Base-by-base conservation (phyloP, 176 grass and related monocot genomes). In the Avena eriantha region DNA sequence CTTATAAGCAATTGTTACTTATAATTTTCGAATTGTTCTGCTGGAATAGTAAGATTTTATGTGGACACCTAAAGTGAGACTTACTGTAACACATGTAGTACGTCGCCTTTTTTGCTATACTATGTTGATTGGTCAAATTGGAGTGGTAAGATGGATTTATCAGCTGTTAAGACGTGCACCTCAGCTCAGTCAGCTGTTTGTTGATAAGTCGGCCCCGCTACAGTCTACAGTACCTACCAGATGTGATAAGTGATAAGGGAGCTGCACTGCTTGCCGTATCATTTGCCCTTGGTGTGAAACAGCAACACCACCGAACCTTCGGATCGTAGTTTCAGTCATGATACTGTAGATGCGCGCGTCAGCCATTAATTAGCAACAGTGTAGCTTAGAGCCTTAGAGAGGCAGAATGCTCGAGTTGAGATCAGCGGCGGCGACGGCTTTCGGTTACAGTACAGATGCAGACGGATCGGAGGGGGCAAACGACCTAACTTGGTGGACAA, bases 231-330 rank as follows among this genome's bases (percentile, higher is more conserved):
- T 13, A 5, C 5, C 57, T 11, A 18, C 17, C 21, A 71, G 11
- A 26, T n/a, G 76, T 64, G 15, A 58, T 49, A n/a, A 49, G 43
- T 90, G 88, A 72, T 73, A 85, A 84, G 71, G 56, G 26, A 82
- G 72, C 76, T 79, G 79, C 61, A 33, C 13, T 1, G 65, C 19
- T 74, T 55, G 76, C 46, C 53, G 46, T 81, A 83, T 73, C 79
- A 34, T 69, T 45, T 41, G 39, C 35, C 53, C 26, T 13, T 31
- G 35, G 69, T 45, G 79, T 60, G 83, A 63, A 82, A 73, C 41
- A 45, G 16, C 72, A 56, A 39, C 55, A 10, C n/a, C 35, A 12
- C 51, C 46, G 17, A 48, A 72, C 39, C 69, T 45, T 72, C 14
- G 15, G 18, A 23, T 73, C 12, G 19, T 39, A 5, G 18, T 78